Conservation (phyloP, 2,329 filamentous ascomycete species). For the Neopestalotiopsis sp. region DNA sequence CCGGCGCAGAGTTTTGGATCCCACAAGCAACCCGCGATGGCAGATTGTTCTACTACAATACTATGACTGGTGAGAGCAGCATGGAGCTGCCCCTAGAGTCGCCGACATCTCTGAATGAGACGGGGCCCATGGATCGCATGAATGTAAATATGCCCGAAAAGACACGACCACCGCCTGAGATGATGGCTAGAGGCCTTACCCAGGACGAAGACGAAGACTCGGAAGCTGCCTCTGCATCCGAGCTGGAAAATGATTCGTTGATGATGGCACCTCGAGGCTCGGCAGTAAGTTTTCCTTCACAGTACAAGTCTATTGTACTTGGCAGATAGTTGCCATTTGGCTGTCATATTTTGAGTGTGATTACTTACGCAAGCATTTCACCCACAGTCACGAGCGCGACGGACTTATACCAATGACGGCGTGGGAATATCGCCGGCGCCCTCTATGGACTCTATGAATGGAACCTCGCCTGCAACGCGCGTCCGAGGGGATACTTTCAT, state of each 20-base stretch:
- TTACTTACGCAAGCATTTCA: constrained; percentile 37
- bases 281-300: constrained; percentile 58
- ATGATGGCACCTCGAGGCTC: constrained; percentile 73
- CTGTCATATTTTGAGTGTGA: constrained; percentile 18
- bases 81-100: constrained; percentile 95
- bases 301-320: background rate
- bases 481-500: constrained; percentile 61
- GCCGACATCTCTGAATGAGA: constrained; percentile 79
- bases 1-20: constrained; percentile 97
- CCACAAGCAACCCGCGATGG: constrained; percentile 95
- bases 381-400: constrained; percentile 59
- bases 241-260: constrained; percentile 78
- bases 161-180: constrained; percentile 85
- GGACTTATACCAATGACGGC: constrained; percentile 68
- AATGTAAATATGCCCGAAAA: constrained; percentile 89
- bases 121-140: constrained; percentile 84
- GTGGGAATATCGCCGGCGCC: constrained; percentile 75
- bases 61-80: constrained; percentile 91
- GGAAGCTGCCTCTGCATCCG: constrained; percentile 80
- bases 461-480: constrained; percentile 62
- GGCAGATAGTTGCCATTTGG: background rate
- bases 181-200: constrained; percentile 83
- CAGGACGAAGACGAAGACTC: constrained; percentile 92
- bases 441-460: constrained; percentile 90
- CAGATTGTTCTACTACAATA: constrained; percentile 96